Base-by-base conservation (phyloP, 2,329 filamentous ascomycete species). In the Apiospora arundinis region DNA sequence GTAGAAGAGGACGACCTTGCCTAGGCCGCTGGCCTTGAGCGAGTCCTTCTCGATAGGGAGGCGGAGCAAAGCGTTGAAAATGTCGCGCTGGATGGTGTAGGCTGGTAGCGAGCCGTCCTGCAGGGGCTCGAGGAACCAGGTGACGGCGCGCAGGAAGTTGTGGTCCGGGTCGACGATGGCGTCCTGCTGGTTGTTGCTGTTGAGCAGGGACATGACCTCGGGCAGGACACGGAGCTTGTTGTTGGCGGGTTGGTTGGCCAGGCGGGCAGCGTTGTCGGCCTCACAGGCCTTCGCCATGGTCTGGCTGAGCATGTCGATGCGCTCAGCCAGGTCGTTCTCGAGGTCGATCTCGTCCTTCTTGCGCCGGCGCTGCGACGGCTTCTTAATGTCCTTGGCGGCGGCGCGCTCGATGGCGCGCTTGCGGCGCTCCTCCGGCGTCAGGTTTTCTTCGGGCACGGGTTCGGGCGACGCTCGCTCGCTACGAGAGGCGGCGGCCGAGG, bases 1-100 rank as follows among this genome's bases (percentile, higher is more conserved):
- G 84, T 99, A 99, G 85, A 98, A 99, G 74, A 97, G 90, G 69
- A 98, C 92, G 67, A 99, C 94, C 81, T 98, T 98, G 79, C 96
- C 96, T 74, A 99, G 96, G 25, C 95, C 95, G 77, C 94, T 97
- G 75, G 95, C 95, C 28, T 97, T 88, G 18, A 99, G 88, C 1
- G 92, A 89, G 77, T 98, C 96, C 80, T 98, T 98, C 80, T 95
- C 93, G 75, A 98, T 94, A 7, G 94, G 95, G 6, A 98, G 88
- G 77, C 91, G 92, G 23, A 88, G 89, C 48, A 99, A 87, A 32
- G 94, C 92, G 37, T 90, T 89, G 81, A 99, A 96, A 60, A 99
- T 90, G 80, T 98, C 95, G 73, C 95, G 94, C 84, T 99, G 96
- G 75, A 99, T 98, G 80, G 96, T 96, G 84, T 98, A 99, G 42